Percentiles rank a stretch among this genome's conserved stretches.
Evolutionary conservation across 2,329 filamentous ascomycete species (phyloP).

Genomic region (Xylariaceae sp.): DNA sequence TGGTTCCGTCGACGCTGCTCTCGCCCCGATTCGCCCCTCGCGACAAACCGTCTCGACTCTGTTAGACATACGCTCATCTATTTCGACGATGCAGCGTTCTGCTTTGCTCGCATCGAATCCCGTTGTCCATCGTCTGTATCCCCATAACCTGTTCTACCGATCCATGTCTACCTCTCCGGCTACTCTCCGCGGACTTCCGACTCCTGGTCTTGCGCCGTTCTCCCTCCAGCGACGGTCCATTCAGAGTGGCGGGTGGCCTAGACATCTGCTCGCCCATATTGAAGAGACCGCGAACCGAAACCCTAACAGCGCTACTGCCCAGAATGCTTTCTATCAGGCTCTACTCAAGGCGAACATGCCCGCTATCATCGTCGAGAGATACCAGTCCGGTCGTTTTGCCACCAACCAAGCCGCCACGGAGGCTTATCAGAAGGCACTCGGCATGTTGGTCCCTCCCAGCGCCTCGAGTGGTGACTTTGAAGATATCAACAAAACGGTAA

Average conservation of each 20-base stretch:
- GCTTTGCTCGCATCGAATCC: slow-evolving; percentile 31
- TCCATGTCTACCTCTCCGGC: slow-evolving; percentile 27
- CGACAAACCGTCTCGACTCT: slow-evolving; percentile 23
- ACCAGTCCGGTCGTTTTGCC: slow-evolving; percentile 80
- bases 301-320: slow-evolving; percentile 76
- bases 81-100: slow-evolving; percentile 30
- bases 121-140: slow-evolving; percentile 25
- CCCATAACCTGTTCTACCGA: slow-evolving; percentile 20
- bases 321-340: slow-evolving; percentile 91
- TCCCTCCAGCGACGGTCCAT: slow-evolving; percentile 34
- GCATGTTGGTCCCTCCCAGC: slow-evolving; percentile 34
- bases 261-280: slow-evolving; percentile 70
- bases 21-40: slow-evolving; percentile 12
- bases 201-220: slow-evolving; percentile 14
- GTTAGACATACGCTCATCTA: slow-evolving; percentile 32
- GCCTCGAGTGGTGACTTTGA: slow-evolving; percentile 28
- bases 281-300: slow-evolving; percentile 94
- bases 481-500: slow-evolving; percentile 26
- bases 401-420: slow-evolving; percentile 72
- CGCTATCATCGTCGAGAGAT: slow-evolving; percentile 83
- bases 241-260: slow-evolving; percentile 47
- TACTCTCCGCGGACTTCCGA: slow-evolving; percentile 18
- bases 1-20: slow-evolving; percentile 20
- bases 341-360: slow-evolving; percentile 90
- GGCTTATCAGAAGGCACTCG: slow-evolving; percentile 70